These are phyloP conservation scores for Cardamine chenopodiifolia DNA, from an alignment of 345 rosid species.

Conservation along the genomic window DNA sequence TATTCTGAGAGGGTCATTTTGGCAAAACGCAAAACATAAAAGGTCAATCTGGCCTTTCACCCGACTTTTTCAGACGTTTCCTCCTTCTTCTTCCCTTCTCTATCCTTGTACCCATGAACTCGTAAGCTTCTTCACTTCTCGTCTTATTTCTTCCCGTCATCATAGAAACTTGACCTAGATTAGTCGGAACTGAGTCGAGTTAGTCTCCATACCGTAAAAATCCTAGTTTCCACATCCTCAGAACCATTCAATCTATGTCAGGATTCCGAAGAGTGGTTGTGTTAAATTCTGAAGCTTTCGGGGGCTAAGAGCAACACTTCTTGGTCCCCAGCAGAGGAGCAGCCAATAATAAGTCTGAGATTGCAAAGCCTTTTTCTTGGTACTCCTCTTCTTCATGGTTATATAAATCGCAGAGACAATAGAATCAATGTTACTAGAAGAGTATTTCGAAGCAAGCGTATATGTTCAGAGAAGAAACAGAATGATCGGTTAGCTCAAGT, in stretches of 20 bases:
- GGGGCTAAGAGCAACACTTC: slow-evolving; percentile 61
- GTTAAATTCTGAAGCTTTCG: slow-evolving; percentile 35
- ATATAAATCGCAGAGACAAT: slow-evolving; percentile 36
- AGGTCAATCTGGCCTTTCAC: too few species aligned
- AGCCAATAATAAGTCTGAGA: slow-evolving; percentile 56
- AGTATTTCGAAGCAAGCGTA: slow-evolving; percentile 46
- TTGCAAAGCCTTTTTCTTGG: slow-evolving; percentile 62
- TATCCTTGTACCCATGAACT: background rate
- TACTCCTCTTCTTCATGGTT: slow-evolving; percentile 47
- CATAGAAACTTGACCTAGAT: background rate
- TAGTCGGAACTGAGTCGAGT: background rate
- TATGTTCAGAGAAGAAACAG: slow-evolving; percentile 61
- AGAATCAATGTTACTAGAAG: slow-evolving; percentile 41
- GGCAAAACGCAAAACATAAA: too few species aligned
- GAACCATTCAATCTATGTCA: slow-evolving; percentile 7
- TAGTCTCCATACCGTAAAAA: background rate
- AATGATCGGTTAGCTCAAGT: slow-evolving; percentile 73
- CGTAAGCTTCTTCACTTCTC: slow-evolving; percentile 2
- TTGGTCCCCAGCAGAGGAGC: slow-evolving; percentile 71
- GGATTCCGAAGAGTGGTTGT: slow-evolving; percentile 13
- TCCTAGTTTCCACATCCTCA: slow-evolving; percentile 16
- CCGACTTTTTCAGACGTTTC: too few species aligned
- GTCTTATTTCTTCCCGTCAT: background rate
- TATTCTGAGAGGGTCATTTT: too few species aligned
- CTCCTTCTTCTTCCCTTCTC: background rate